Evolutionary conservation across 805 yeast species (phyloP), one percentile per base, ranked within the genome.

Genomic region (Pichia nanzhaoensis): DNA sequence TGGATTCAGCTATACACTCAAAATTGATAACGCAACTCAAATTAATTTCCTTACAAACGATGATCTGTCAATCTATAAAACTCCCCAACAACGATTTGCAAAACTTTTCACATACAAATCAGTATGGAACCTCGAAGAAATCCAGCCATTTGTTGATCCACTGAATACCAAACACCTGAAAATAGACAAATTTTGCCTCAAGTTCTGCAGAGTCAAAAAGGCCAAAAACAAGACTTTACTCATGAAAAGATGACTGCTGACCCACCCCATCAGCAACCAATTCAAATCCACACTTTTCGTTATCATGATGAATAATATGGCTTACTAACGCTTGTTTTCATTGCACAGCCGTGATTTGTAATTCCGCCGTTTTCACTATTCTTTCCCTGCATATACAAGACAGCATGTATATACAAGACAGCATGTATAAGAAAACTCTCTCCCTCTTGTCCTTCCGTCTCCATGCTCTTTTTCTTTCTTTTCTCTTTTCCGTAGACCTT

Each of bases 111-210:
- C 66, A 22, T 49, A 74, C 36, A 85, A 83, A 57, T 52, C 70
- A 0, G 64, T 66, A 8, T 84, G 93, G 93, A 71, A 66, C 0
- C 46, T 82, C n/a, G 66, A 67, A 0, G 89, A 83, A 22, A 67
- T 84, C 3, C 67, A 62, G 36, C 90, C 93, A 8, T 82, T 77
- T 54, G 61, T 88, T 12, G 73, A 70, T 16, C 83, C 80, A 34
- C 59, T 84, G 28, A 78, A 82, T 56, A 3, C 13, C 1, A 22
- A 42, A 13, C 13, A 28, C 8, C 5, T 75, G 28, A 81, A 77
- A 59, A 62, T 72, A 16, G 88, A 82, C 27, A 72, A 66, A 41
- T 78, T 80, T 51, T 65, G 80, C 28, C 67, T 80, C 73, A 83
- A 82, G 57, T 79, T 65, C 57, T 86, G 88, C 1, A 69, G 74